Percentiles rank a stretch among this genome's conserved stretches.
phyloP scores from a whole-genome alignment of 768 basidiomycete genomes.

The Kwoniella dendrophila region DNA sequence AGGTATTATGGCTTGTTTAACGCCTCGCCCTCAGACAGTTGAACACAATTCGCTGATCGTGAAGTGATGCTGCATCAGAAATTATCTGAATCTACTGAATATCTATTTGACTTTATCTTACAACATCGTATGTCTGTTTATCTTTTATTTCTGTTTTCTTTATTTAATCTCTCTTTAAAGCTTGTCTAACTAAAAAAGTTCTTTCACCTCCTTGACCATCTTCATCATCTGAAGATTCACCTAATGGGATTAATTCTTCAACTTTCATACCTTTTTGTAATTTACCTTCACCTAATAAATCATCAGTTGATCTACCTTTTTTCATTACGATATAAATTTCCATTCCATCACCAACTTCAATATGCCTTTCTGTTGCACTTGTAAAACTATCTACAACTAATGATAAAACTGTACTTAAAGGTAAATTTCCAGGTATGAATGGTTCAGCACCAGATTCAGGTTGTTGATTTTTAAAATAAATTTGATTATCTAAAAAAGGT shows the following conservation, averaged over 20 bases:
- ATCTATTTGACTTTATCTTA: background rate
- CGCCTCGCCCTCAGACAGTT: too few species aligned
- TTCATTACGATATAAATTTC: slow-evolving; percentile 87
- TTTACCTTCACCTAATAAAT: slow-evolving; percentile 41
- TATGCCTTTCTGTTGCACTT: slow-evolving; percentile 95
- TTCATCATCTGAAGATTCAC: slow-evolving; percentile 30
- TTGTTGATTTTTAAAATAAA: slow-evolving; percentile 96
- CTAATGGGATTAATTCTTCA: slow-evolving; percentile 46
- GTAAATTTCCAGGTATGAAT: slow-evolving; percentile 70
- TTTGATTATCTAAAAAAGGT: slow-evolving; percentile 98
- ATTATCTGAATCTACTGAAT: too few species aligned
- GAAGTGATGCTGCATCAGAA: too few species aligned
- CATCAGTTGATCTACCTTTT: slow-evolving; percentile 66
- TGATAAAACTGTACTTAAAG: slow-evolving; percentile 73
- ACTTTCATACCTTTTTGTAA: slow-evolving; percentile 43
- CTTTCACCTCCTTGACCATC: slow-evolving; percentile 30
- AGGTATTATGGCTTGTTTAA: too few species aligned
- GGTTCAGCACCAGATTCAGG: slow-evolving; percentile 71
- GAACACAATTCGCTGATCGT: too few species aligned
- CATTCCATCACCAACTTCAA: slow-evolving; percentile 96
- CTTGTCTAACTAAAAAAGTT: slow-evolving; percentile 43
- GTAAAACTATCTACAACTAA: slow-evolving; percentile 97
- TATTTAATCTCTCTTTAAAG: slow-evolving; percentile 49
- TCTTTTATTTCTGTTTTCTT: background rate
- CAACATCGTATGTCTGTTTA: background rate